Conservation (phyloP, 1,284 basidiomycete species). For the Puccinia triticina region DNA sequence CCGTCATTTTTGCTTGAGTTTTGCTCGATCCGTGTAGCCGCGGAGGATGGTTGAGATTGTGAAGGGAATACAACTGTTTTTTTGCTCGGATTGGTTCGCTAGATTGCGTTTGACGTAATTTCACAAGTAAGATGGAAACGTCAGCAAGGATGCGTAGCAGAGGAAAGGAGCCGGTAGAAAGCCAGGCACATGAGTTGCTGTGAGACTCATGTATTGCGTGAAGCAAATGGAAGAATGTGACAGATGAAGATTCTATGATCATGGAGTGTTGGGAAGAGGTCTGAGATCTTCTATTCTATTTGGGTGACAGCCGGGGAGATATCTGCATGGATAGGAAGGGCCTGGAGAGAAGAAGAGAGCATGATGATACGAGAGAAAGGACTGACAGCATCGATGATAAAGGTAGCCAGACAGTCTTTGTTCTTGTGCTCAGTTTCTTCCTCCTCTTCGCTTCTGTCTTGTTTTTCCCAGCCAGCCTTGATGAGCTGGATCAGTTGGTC, state of each 20-base stretch:
- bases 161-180: not conserved
- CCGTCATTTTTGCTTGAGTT: not conserved
- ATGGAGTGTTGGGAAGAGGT: not conserved
- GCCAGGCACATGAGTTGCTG: not conserved
- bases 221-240: not conserved
- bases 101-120: not conserved
- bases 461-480: constrained; percentile 5
- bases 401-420: constrained; percentile 25
- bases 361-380: not conserved
- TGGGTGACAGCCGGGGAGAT: not conserved
- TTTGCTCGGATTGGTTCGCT: constrained; percentile 18
- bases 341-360: not conserved
- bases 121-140: not conserved
- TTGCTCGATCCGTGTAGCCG: not conserved
- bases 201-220: not conserved
- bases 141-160: not conserved
- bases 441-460: not conserved
- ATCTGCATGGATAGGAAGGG: not conserved
- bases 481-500: constrained; percentile 21
- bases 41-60: constrained; percentile 1
- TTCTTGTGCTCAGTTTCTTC: constrained; percentile 17
- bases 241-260: not conserved
- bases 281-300: not conserved
- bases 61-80: not conserved
- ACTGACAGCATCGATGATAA: constrained; percentile 42